Evolutionary conservation across 2,329 filamentous ascomycete genomes (phyloP).

Genomic region (Huntiella abstrusa): DNA sequence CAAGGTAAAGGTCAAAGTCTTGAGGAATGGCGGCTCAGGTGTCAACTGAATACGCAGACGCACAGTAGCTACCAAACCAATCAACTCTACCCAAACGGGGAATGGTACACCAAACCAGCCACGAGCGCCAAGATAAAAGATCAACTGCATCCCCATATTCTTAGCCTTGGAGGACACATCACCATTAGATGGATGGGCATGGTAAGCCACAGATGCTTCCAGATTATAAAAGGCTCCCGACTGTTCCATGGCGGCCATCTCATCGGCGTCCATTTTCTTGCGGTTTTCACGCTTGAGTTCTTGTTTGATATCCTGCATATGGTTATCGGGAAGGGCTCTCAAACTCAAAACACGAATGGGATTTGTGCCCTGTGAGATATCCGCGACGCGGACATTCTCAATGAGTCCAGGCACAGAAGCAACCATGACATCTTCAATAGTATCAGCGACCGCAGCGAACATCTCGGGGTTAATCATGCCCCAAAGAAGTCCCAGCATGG

Average conservation of each 20-base stretch:
- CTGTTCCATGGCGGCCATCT: slow-evolving; percentile 74
- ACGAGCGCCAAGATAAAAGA: slow-evolving; percentile 83
- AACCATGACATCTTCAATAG: slow-evolving; percentile 73
- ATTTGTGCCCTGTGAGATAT: slow-evolving; percentile 86
- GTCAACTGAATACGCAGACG: slow-evolving; percentile 68
- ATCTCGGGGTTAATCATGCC: slow-evolving; percentile 87
- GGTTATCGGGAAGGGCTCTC: slow-evolving; percentile 58
- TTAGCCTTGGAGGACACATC: slow-evolving; percentile 63
- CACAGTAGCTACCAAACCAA: slow-evolving; percentile 74
- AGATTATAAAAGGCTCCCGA: slow-evolving; percentile 87
- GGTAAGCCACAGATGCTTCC: slow-evolving; percentile 78
- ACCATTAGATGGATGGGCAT: slow-evolving; percentile 55
- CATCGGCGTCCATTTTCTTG: slow-evolving; percentile 67
- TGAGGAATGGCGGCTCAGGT: slow-evolving; percentile 80
- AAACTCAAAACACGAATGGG: slow-evolving; percentile 76
- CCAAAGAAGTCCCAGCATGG: slow-evolving; percentile 68
- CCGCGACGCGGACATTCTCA: slow-evolving; percentile 84
- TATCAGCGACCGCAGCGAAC: slow-evolving; percentile 84
- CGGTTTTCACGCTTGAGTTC: slow-evolving; percentile 62
- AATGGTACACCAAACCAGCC: slow-evolving; percentile 78
- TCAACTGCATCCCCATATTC: slow-evolving; percentile 93
- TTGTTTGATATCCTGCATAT: slow-evolving; percentile 66
- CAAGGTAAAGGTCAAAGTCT: slow-evolving; percentile 77
- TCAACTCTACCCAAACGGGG: slow-evolving; percentile 77
- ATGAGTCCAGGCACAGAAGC: slow-evolving; percentile 80